phyloP scores from a whole-genome alignment of 2,329 filamentous ascomycete genomes.

The Xenoacremonium recifei region DNA sequence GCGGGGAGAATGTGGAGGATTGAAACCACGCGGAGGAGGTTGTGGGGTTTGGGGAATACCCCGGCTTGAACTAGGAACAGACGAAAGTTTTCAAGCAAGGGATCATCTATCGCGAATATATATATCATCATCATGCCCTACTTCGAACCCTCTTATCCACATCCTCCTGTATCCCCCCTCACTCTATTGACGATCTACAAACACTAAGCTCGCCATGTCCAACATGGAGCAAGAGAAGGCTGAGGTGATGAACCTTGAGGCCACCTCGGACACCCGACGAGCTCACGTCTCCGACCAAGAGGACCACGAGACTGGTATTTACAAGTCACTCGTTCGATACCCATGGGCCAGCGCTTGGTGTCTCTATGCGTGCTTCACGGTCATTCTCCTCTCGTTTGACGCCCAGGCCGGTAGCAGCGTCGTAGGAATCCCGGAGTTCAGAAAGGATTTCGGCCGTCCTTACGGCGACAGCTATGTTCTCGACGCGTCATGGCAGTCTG shows the following conservation, averaged over 20 bases:
- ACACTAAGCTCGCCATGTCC: background rate
- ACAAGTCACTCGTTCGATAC: constrained; percentile 6
- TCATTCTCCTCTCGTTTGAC: constrained; percentile 6
- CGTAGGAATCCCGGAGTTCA: constrained; percentile 6
- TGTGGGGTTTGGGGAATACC: background rate
- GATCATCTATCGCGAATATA: background rate
- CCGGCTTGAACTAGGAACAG: background rate
- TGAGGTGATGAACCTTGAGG: constrained; percentile 7
- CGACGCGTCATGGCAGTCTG: constrained; percentile 4
- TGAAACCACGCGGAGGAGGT: background rate
- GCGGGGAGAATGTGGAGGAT: background rate
- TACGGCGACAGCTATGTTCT: constrained; percentile 1
- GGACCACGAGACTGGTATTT: constrained; percentile 13
- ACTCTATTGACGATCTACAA: background rate
- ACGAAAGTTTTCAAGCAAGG: background rate
- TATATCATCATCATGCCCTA: background rate
- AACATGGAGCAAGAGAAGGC: background rate
- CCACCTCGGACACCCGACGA: constrained; percentile 5
- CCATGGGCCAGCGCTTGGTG: constrained; percentile 6
- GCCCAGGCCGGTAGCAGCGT: constrained; percentile 2
- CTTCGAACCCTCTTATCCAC: too few species aligned
- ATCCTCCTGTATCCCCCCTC: background rate
- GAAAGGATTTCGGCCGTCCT: constrained; percentile 1
- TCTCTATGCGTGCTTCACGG: constrained; percentile 2
- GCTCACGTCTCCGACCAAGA: constrained; percentile 11